Percentiles rank a stretch among this genome's conserved stretches.
Conservation (phyloP, 306 rosid genomes). For the Dalbergia oliveri region DNA sequence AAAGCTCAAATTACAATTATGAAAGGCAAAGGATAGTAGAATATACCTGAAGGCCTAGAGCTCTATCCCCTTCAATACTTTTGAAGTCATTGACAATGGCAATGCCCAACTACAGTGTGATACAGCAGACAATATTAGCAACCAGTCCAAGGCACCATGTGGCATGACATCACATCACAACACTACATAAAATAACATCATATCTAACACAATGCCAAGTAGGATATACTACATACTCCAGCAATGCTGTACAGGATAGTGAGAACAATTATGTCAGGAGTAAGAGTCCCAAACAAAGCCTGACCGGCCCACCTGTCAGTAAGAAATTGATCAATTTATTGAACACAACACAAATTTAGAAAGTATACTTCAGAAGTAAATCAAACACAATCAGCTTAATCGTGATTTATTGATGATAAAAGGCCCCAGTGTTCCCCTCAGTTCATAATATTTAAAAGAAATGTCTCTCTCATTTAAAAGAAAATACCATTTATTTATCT, state of each 20-base stretch:
- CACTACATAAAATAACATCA: background rate
- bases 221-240: constrained; percentile 72
- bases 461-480: background rate
- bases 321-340: constrained; percentile 38
- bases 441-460: background rate
- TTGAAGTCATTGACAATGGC: constrained; percentile 98
- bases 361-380: background rate
- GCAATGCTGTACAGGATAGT: constrained; percentile 94
- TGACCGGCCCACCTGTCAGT: constrained; percentile 99
- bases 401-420: background rate
- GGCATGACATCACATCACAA: background rate
- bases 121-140: constrained; percentile 16
- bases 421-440: background rate
- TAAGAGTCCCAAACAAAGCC: constrained; percentile 97
- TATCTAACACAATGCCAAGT: constrained; percentile 35
- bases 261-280: constrained; percentile 86
- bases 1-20: constrained; percentile 5
- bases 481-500: background rate
- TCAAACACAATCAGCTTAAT: constrained; percentile 25
- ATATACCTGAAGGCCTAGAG: constrained; percentile 93
- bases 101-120: constrained; percentile 82
- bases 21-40: constrained; percentile 26
- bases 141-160: constrained; percentile 17
- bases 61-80: constrained; percentile 98
- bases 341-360: constrained; percentile 1